Conservation (phyloP, 2,329 filamentous ascomycete species). For the Botrytis galanthina region DNA sequence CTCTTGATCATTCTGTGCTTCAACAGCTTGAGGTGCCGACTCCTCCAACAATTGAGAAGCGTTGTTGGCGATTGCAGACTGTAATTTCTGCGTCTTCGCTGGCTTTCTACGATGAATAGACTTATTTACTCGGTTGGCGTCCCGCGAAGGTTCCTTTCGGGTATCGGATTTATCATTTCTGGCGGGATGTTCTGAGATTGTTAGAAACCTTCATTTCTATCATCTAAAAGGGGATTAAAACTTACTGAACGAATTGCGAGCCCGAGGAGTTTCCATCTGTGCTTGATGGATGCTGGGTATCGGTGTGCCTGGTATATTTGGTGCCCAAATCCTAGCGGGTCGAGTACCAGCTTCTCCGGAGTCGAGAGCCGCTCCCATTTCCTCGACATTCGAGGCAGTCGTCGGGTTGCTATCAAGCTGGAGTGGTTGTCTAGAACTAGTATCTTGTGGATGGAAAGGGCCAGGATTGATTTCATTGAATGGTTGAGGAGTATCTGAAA, state of each 20-base stretch:
- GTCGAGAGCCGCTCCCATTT: neutral
- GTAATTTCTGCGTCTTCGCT: neutral
- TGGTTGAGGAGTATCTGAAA: neutral
- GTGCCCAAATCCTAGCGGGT: neutral
- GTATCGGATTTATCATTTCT: neutral
- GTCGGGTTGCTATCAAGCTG: neutral
- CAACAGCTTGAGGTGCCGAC: neutral
- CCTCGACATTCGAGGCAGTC: neutral
- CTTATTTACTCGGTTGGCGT: neutral
- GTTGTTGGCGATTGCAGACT: neutral
- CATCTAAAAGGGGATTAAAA: neutral
- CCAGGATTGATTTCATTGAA: neutral
- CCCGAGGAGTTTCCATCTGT: neutral
- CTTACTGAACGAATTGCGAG: neutral
- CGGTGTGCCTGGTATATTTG: neutral
- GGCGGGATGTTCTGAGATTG: neutral
- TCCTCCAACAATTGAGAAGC: neutral
- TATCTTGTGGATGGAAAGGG: neutral
- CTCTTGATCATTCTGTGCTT: neutral
- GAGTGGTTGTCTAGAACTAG: neutral
- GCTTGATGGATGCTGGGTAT: fast-evolving
- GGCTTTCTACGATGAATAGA: neutral
- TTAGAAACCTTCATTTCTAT: neutral
- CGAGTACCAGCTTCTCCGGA: neutral
- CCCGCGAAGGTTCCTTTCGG: neutral